These are phyloP conservation scores for Kazachstania taianensis DNA, from an alignment of 805 yeast genomes.

Conservation along the genomic window DNA sequence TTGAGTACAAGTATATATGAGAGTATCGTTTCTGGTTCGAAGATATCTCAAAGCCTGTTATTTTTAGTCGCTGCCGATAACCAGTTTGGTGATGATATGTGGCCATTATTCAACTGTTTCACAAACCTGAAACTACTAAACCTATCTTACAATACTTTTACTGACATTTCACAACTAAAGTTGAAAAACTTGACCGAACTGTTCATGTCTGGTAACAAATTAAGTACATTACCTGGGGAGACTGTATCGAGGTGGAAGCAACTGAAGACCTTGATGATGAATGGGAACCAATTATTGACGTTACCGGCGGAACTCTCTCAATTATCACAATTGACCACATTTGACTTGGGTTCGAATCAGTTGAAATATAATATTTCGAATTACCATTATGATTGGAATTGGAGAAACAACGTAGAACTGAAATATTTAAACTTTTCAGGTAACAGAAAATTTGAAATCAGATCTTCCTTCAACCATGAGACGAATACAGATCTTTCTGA, in stretches of 20 bases:
- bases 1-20: conserved; percentile 1
- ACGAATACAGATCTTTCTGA: conserved; percentile 42
- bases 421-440: conserved; percentile 84
- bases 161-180: conserved; percentile 74
- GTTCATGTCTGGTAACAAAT: conserved; percentile 73
- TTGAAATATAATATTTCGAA: conserved; percentile 87
- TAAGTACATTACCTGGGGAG: conserved; percentile 75
- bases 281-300: conserved; percentile 76
- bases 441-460: conserved; percentile 83
- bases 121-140: conserved; percentile 53
- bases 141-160: conserved; percentile 71
- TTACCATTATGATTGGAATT: conserved; percentile 96
- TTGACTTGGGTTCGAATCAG: conserved; percentile 88
- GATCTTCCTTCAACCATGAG: conserved; percentile 41
- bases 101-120: conserved; percentile 55
- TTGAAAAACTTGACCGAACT: conserved; percentile 50
- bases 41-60: conserved; percentile 41
- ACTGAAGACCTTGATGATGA: conserved; percentile 55
- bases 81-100: conserved; percentile 65
- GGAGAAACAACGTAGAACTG: conserved; percentile 75
- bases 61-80: conserved; percentile 71
- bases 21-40: conserved; percentile 27
- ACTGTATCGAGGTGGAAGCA: conserved; percentile 54
- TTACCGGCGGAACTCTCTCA: conserved; percentile 82
- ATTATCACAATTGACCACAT: conserved; percentile 48